Base-by-base conservation (phyloP, 2,329 filamentous ascomycete species). In the Colletotrichum somersetense region DNA sequence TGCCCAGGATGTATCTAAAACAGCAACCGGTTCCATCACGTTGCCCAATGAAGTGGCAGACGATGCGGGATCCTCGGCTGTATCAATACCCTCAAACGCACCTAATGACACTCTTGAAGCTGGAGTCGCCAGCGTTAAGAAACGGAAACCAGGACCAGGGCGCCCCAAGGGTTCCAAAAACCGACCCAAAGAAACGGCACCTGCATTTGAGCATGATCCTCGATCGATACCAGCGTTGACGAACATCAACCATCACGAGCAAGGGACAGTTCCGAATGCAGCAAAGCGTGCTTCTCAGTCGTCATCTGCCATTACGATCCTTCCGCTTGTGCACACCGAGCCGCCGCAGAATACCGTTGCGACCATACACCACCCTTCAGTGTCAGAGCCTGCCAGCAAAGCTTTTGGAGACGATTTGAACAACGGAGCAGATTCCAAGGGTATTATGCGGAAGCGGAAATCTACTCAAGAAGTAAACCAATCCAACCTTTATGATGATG, bases 91-190 rank as follows among this genome's bases (percentile, higher is more conserved):
- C 11, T 38, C 42, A 33, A 55, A 18, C n/a, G 26, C 38, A 44
- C 23, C 30, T 1, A 53, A 6, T 5, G 62, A 38, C 4, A 16
- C 18, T 53, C 16, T 42, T 42, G 74, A 71, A 1, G 23, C 59
- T 23, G 76, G 74, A 26, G 74, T 69, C 11, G 68, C 80, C 3
- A 78, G 74, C 53, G 72, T 76, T 1, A 85, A 81, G 76, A 84
- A 81, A 61, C 80, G 84, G 67, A 71, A 71, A 55, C 48, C 61
- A 38, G 71, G 71, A 16, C 71, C 71, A 46, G 85, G 87, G 7
- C 82, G 87, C 42, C 87, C 87, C 0, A 88, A 87, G 71, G 87
- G 87, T 0, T 88, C 86, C 1, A 87, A 85, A 71, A 88, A 88
- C 72, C 82, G 84, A 3, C 81, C 83, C 3, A 86, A 83, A 72